Base-by-base conservation (phyloP, 495 filamentous ascomycete species). In the Talaromyces borbonicus region DNA sequence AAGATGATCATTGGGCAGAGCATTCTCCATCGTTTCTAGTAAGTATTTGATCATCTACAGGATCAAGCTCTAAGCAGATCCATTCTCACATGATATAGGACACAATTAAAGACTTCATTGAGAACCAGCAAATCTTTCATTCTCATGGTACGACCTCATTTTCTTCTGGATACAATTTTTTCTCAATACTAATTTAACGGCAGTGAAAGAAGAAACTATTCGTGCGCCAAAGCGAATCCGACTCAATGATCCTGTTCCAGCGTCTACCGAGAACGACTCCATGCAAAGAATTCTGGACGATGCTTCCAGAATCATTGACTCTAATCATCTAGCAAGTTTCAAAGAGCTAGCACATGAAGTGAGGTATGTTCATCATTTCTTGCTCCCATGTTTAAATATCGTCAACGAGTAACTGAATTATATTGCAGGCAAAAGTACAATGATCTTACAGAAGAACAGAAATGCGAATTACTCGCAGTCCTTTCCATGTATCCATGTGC, bases 401-500 rank as follows among this genome's bases (percentile, higher is more conserved):
- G 15, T 22, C 1, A 43, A 35, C 25, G 52, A 47, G 48, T 25
- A 25, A 43, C 43, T 37, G 8, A 51, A n/a, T 59, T 22, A 61
- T 36, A 16, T 33, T 16, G 22, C 26, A 37, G 25, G 40, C 24
- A 20, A 33, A 30, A 48, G 22, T 43, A 26, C 66, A 61, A 20
- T 42, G 47, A 36, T 54, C 54, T 19, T 65, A 61, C 33, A 43
- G 63, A 70, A 38, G 38, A 58, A 19, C 44, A 52, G 42, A 63
- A 61, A 43, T 61, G 51, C 15, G 53, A 66, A 18, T 47, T 65
- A 14, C 43, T 71, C 20, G 47, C 60, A 14, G 50, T 49, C 25
- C 49, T 79, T 5, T 61, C 64, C 30, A 61, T 59, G 31, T 52
- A 76, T 32, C 58, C 70, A 14, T 78, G 71, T 59, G 67, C 63